A percentile compares a stretch with the other conserved stretches of the same genome.
Evolutionary conservation across 345 rosid genomes (phyloP).

Genomic region (Rhizophora apiculata): DNA sequence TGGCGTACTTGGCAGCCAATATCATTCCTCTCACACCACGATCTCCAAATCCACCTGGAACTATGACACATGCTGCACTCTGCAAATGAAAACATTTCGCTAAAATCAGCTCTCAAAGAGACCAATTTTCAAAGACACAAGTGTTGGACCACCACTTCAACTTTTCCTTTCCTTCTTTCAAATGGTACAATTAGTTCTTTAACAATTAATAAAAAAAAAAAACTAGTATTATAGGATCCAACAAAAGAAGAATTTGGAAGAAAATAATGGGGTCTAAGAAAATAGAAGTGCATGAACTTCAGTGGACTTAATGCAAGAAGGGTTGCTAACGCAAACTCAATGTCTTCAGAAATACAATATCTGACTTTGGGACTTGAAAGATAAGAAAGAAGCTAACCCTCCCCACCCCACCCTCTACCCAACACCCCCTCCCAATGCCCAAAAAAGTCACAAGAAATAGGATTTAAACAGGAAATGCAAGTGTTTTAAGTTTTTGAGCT

Average conservation of each 20-base stretch:
- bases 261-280: neutral
- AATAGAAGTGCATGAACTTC: neutral
- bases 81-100: conserved; percentile 7
- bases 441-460: neutral
- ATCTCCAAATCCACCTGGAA: conserved; percentile 39
- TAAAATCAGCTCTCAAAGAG: neutral
- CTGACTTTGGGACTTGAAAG: neutral
- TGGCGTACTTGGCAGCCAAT: conserved; percentile 36
- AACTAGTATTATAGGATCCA: neutral
- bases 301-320: neutral
- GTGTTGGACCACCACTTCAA: neutral
- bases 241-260: neutral
- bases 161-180: neutral
- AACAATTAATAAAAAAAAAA: neutral
- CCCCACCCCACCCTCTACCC: too few relatives aligned
- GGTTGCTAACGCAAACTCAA: neutral
- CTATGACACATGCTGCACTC: conserved; percentile 31
- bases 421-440: too few relatives aligned
- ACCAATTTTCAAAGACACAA: neutral
- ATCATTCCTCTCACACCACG: conserved; percentile 38
- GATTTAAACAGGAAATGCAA: neutral
- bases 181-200: neutral
- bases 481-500: neutral
- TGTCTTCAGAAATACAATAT: neutral
- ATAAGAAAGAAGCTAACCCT: neutral